These are phyloP conservation scores for Penicillium sclerotigenum DNA, from an alignment of 2,329 filamentous ascomycete species.

Conservation along the genomic window DNA sequence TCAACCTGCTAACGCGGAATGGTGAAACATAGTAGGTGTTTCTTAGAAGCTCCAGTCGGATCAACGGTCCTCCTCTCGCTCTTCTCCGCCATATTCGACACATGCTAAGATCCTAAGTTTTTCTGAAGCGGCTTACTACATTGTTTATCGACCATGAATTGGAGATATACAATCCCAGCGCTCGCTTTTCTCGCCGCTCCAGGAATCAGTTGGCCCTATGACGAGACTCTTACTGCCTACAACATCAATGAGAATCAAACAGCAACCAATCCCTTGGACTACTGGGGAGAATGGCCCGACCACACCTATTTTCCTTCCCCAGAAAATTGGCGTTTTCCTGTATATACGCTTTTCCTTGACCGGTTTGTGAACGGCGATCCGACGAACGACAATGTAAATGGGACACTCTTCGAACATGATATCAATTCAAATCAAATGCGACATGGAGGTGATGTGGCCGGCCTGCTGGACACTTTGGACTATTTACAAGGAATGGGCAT, in stretches of 20 bases:
- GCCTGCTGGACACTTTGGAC: constrained; percentile 59
- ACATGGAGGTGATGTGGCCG: constrained; percentile 59
- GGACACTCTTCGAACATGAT: constrained; percentile 60
- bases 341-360: constrained; percentile 64
- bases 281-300: constrained; percentile 55
- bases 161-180: constrained; percentile 25
- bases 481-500: constrained; percentile 65
- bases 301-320: constrained; percentile 56
- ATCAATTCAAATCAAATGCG: constrained; percentile 60
- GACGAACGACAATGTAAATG: constrained; percentile 61
- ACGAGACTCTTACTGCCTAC: constrained; percentile 51
- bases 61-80: neutral
- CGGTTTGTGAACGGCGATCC: constrained; percentile 64
- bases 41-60: neutral
- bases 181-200: constrained; percentile 29
- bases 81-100: constrained; percentile 4
- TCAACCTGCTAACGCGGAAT: neutral
- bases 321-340: constrained; percentile 62
- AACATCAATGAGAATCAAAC: constrained; percentile 61
- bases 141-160: constrained; percentile 31
- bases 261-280: constrained; percentile 56
- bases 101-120: constrained; percentile 22
- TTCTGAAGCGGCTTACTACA: constrained; percentile 1
- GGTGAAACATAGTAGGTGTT: neutral
- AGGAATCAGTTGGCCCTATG: constrained; percentile 45